Percentiles rank a stretch among this genome's conserved stretches.
Conservation (phyloP, 1,139 yeast species). For the Blastobotrys malaysiensis region DNA sequence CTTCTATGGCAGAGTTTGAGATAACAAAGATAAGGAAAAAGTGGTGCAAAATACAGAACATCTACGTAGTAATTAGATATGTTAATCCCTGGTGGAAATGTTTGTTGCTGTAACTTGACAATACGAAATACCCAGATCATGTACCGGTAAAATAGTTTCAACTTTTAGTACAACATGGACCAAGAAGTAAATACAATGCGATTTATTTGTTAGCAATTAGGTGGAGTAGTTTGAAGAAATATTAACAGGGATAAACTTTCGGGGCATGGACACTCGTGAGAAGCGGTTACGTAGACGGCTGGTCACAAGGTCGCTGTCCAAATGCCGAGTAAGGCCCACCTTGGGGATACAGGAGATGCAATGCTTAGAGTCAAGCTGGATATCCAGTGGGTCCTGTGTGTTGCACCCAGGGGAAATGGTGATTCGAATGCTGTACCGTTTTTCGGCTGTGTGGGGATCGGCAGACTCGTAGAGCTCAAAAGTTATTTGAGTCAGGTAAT, state of each 20-base stretch:
- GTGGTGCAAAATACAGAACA: too few relatives aligned
- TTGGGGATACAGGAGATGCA: constrained; percentile 95
- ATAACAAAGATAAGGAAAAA: too few relatives aligned
- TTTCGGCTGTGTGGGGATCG: constrained; percentile 52
- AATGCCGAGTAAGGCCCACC: constrained; percentile 81
- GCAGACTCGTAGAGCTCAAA: constrained; percentile 84
- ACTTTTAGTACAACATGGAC: too few relatives aligned
- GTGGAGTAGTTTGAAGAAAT: constrained; percentile 14
- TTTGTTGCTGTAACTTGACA: too few relatives aligned
- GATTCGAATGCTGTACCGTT: constrained; percentile 81
- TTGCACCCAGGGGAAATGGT: constrained; percentile 97
- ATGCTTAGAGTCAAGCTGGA: constrained; percentile 92
- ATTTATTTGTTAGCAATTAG: too few relatives aligned
- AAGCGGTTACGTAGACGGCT: constrained; percentile 79
- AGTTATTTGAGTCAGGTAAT: constrained; percentile 88
- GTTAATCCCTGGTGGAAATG: too few relatives aligned
- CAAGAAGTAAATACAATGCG: too few relatives aligned
- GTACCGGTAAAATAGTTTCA: too few relatives aligned
- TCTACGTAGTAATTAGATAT: too few relatives aligned
- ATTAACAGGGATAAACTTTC: constrained; percentile 40
- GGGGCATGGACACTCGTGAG: constrained; percentile 82
- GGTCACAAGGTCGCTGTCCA: constrained; percentile 85
- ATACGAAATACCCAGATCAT: too few relatives aligned
- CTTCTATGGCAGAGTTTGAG: too few relatives aligned
- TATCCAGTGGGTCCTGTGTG: constrained; percentile 95